phyloP scores from a whole-genome alignment of 306 rosid species.

The Ormosia semicastrata region DNA sequence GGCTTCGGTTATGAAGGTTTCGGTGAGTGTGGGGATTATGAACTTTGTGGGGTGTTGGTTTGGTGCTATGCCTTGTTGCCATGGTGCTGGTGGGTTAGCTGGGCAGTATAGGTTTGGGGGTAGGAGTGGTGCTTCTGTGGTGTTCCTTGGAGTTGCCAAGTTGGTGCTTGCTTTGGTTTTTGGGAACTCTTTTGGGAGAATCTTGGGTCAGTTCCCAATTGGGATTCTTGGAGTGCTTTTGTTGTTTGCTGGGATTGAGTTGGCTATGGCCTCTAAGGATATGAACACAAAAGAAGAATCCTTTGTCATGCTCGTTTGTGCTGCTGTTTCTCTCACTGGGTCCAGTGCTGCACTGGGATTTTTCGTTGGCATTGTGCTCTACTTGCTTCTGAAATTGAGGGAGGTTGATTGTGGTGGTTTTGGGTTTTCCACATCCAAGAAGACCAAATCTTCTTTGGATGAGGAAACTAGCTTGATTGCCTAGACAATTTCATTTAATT shows the following conservation, averaged over 20 bases:
- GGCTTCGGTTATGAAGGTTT: slow-evolving; percentile 67
- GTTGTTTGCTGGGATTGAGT: slow-evolving; percentile 69
- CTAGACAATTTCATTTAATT: background rate
- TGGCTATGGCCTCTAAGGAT: slow-evolving; percentile 73
- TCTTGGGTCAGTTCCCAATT: slow-evolving; percentile 53
- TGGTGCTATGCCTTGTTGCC: slow-evolving; percentile 91
- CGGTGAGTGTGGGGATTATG: slow-evolving; percentile 69
- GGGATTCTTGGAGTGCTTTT: slow-evolving; percentile 77
- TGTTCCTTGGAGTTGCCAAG: slow-evolving; percentile 62
- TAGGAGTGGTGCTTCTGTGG: slow-evolving; percentile 74
- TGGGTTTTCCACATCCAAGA: slow-evolving; percentile 11
- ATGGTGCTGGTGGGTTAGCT: slow-evolving; percentile 86
- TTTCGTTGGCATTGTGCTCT: slow-evolving; percentile 67
- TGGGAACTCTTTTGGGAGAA: slow-evolving; percentile 61
- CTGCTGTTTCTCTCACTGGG: slow-evolving; percentile 77
- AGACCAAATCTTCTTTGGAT: slow-evolving; percentile 30
- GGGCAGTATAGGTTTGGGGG: slow-evolving; percentile 89
- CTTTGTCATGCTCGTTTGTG: slow-evolving; percentile 72
- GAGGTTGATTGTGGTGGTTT: slow-evolving; percentile 44
- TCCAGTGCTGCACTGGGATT: slow-evolving; percentile 78
- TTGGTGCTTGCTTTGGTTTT: slow-evolving; percentile 59
- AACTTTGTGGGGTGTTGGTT: slow-evolving; percentile 87
- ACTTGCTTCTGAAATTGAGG: slow-evolving; percentile 53
- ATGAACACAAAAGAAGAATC: slow-evolving; percentile 70
- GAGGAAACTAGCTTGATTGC: slow-evolving; percentile 32